Percentiles rank a stretch among this genome's conserved stretches.
Evolutionary conservation across 169 alveolate species (phyloP).

Genomic region (Plasmodium adleri): DNA sequence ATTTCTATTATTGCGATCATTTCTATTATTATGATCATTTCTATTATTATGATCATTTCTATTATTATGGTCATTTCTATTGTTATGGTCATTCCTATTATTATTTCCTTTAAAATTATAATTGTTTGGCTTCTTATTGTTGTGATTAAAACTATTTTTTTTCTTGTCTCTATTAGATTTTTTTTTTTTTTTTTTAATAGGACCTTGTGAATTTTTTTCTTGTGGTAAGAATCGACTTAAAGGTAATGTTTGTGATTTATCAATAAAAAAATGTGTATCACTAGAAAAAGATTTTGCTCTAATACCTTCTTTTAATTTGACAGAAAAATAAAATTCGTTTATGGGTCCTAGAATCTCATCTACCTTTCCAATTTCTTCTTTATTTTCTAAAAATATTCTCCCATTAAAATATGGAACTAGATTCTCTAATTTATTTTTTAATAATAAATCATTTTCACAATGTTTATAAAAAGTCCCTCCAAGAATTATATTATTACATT

Average conservation of each 20-base stretch:
- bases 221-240: conserved; percentile 88
- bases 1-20: conserved; percentile 46
- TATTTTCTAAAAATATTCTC: conserved; percentile 94
- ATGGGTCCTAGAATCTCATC: conserved; percentile 97
- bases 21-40: conserved; percentile 68
- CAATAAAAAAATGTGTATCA: conserved; percentile 86
- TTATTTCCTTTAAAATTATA: conserved; percentile 74
- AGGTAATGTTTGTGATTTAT: conserved; percentile 91
- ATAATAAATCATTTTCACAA: conserved; percentile 93
- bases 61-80: conserved; percentile 77
- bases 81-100: conserved; percentile 75
- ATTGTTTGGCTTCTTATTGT: conserved; percentile 70
- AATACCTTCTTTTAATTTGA: conserved; percentile 89
- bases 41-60: conserved; percentile 77
- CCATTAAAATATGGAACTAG: conserved; percentile 96
- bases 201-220: conserved; percentile 45
- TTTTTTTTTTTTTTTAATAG: conserved; percentile 78
- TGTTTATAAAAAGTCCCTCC: conserved; percentile 93
- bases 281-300: conserved; percentile 88
- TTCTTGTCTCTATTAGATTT: conserved; percentile 79
- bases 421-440: conserved; percentile 88
- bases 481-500: conserved; percentile 77
- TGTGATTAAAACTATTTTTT: conserved; percentile 44
- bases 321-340: conserved; percentile 91
- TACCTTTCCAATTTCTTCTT: conserved; percentile 95